These are phyloP conservation scores for Corymbia calophylla DNA, from an alignment of 441 rosid genomes.

Conservation along the genomic window DNA sequence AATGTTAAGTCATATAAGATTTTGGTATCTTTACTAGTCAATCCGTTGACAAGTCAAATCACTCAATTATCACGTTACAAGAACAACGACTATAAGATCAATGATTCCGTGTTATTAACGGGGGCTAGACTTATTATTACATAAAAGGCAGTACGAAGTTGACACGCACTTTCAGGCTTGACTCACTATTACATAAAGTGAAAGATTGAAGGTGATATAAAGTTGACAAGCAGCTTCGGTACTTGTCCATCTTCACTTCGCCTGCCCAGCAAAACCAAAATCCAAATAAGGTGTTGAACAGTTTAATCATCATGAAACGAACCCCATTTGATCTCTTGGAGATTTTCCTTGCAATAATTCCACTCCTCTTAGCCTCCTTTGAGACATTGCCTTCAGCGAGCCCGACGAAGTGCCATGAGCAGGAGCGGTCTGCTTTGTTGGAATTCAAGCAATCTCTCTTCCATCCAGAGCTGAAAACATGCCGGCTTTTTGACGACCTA, in stretches of 20 bases:
- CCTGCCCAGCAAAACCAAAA: too few relatives aligned
- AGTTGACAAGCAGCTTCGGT: too few relatives aligned
- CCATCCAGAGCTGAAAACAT: background rate
- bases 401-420: background rate
- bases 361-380: background rate
- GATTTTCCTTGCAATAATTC: background rate
- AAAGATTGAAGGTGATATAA: too few relatives aligned
- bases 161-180: too few relatives aligned
- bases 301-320: background rate
- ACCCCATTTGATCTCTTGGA: background rate
- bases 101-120: background rate
- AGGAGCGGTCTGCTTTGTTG: background rate
- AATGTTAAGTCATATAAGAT: too few relatives aligned
- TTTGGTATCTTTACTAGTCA: too few relatives aligned
- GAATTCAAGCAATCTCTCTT: background rate
- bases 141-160: background rate
- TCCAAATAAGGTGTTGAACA: background rate
- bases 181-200: too few relatives aligned
- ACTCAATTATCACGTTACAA: too few relatives aligned
- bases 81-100: too few relatives aligned
- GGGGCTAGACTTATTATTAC: background rate
- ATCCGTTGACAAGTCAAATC: too few relatives aligned
- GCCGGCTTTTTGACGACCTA: fast-evolving
- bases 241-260: too few relatives aligned
- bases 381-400: background rate